Evolutionary conservation across 176 grass and related monocot genomes (phyloP).

Genomic region (Rhynchospora pubera): DNA sequence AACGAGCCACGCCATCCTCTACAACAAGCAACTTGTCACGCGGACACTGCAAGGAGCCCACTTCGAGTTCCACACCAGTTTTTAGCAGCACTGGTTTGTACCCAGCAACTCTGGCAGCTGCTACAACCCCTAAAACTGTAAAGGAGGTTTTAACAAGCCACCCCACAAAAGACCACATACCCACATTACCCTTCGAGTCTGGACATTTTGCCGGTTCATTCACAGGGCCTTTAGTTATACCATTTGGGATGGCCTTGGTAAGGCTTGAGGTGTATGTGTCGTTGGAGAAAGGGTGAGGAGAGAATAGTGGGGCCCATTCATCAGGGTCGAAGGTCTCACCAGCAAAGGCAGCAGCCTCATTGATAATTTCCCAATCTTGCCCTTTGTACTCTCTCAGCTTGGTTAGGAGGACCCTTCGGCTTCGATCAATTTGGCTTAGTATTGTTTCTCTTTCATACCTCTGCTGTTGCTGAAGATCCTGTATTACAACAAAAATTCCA

Average conservation of each 20-base stretch:
- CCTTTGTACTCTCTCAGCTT: constrained; percentile 83
- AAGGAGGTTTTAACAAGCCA: constrained; percentile 63
- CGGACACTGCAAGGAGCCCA: constrained; percentile 31
- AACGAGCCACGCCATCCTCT: constrained; percentile 50
- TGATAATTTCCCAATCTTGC: constrained; percentile 62
- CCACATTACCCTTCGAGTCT: neutral
- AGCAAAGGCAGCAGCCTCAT: constrained; percentile 61
- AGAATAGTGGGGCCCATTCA: constrained; percentile 49
- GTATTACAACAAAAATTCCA: neutral
- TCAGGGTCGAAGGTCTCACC: constrained; percentile 68
- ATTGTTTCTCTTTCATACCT: constrained; percentile 66
- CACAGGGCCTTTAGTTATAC: neutral
- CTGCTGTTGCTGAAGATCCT: constrained; percentile 85
- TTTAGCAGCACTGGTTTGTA: constrained; percentile 33
- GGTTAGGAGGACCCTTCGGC: constrained; percentile 44
- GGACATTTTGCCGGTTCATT: constrained; percentile 10
- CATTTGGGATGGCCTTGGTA: constrained; percentile 24
- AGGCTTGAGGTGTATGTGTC: constrained; percentile 31
- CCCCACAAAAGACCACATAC: constrained; percentile 44
- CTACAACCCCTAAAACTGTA: constrained; percentile 44
- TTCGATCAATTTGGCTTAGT: constrained; percentile 61
- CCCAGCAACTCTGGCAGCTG: constrained; percentile 47
- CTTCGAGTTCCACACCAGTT: constrained; percentile 31
- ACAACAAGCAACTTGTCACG: constrained; percentile 51
- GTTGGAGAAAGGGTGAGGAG: constrained; percentile 53